Conservation (phyloP, 345 rosid species). For the Hibiscus syriacus region DNA sequence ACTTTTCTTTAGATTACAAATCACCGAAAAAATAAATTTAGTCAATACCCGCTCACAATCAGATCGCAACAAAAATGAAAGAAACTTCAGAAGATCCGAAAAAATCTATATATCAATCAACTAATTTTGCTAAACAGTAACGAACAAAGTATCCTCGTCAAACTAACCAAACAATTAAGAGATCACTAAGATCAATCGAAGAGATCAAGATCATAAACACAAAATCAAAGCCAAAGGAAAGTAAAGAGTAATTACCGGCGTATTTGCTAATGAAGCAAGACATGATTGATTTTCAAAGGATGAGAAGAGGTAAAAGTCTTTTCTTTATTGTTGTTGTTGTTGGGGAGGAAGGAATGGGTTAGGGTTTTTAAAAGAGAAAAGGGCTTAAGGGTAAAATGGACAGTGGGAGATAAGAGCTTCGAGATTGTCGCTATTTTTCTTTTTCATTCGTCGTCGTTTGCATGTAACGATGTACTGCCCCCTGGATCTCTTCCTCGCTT, state of each 20-base stretch:
- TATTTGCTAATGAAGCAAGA: too few species aligned
- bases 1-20: background rate
- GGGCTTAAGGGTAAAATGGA: background rate
- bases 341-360: background rate
- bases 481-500: background rate
- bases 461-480: constrained; percentile 16
- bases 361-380: background rate
- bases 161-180: too few species aligned
- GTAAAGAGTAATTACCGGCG: too few species aligned
- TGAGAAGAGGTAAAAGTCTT: background rate
- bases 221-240: too few species aligned
- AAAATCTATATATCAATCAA: background rate
- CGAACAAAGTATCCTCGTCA: background rate
- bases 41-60: background rate
- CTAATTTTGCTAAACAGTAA: background rate
- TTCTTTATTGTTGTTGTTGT: background rate
- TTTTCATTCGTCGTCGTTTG: background rate
- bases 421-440: too few species aligned
- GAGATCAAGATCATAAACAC: background rate
- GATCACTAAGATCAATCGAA: background rate
- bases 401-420: background rate
- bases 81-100: background rate
- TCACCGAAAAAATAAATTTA: too few species aligned
- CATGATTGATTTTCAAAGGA: background rate
- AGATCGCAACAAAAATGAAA: background rate